phyloP scores from a whole-genome alignment of 78 protist genomes.

The Bigelowiella natans region DNA sequence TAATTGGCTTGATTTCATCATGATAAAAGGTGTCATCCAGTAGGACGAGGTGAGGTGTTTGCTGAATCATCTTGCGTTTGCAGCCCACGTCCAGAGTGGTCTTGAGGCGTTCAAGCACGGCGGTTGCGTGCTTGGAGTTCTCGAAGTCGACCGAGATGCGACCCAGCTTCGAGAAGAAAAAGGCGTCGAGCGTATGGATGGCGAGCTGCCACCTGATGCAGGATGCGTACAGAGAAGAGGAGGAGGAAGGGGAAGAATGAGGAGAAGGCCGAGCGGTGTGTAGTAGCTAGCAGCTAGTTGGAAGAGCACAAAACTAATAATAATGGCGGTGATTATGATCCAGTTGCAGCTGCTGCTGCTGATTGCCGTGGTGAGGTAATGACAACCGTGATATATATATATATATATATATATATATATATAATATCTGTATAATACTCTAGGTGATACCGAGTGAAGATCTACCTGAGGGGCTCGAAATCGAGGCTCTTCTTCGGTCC shows the following conservation, averaged over 20 bases:
- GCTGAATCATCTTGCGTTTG: slow-evolving; percentile 9
- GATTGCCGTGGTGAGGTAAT: too few relatives aligned
- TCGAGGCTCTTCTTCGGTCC: slow-evolving; percentile 31
- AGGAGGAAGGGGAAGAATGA: too few relatives aligned
- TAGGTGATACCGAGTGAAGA: too few relatives aligned
- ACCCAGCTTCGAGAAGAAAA: background rate
- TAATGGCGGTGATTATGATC: too few relatives aligned
- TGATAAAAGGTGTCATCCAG: slow-evolving; percentile 18
- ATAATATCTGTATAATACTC: too few relatives aligned
- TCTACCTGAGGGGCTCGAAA: slow-evolving; percentile 30
- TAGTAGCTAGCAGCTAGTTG: too few relatives aligned
- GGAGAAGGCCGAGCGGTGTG: too few relatives aligned
- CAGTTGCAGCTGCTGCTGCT: too few relatives aligned
- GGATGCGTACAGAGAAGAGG: too few relatives aligned
- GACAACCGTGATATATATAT: too few relatives aligned
- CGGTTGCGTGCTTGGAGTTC: background rate
- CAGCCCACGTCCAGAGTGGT: background rate
- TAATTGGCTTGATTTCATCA: background rate
- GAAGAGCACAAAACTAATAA: too few relatives aligned
- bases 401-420: too few relatives aligned
- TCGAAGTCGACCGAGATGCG: background rate
- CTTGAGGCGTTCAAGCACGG: background rate
- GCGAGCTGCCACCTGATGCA: slow-evolving; percentile 43
- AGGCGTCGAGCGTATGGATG: slow-evolving; percentile 13
- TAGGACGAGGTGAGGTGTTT: slow-evolving; percentile 24